A percentile compares a stretch with the other conserved stretches of the same genome.
Evolutionary conservation across 2,329 filamentous ascomycete genomes (phyloP).

Genomic region (Xylariaceae sp.): DNA sequence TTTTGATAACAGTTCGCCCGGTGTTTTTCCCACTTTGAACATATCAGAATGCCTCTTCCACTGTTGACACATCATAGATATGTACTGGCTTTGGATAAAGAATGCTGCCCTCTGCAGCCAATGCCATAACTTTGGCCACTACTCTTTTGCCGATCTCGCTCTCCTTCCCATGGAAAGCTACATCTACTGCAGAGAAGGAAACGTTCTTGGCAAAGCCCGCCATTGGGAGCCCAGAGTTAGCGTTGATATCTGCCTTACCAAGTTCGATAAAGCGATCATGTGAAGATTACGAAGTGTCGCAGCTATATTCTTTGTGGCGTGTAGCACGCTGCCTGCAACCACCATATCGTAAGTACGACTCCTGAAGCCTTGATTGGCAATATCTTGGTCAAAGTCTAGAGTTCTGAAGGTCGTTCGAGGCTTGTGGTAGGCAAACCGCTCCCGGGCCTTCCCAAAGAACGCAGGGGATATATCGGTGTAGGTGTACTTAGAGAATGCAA

Average conservation of each 20-base stretch:
- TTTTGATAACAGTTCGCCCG: background rate
- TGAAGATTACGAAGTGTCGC: slow-evolving; percentile 7
- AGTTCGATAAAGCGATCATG: slow-evolving; percentile 47
- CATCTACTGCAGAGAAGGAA: slow-evolving; percentile 31
- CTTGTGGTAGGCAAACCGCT: too few species aligned
- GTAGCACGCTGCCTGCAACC: slow-evolving; percentile 25
- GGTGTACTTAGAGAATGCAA: slow-evolving; percentile 40
- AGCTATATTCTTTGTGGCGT: slow-evolving; percentile 14
- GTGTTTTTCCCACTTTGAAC: background rate
- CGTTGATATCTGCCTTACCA: slow-evolving; percentile 42
- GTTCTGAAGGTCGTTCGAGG: too few species aligned
- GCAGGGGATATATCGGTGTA: slow-evolving; percentile 48
- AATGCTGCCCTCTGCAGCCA: too few species aligned
- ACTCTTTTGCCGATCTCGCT: too few species aligned
- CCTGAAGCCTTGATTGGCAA: slow-evolving; percentile 8
- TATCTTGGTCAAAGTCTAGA: slow-evolving; percentile 11
- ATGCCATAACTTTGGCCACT: too few species aligned
- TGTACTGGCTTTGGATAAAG: too few species aligned
- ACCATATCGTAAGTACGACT: slow-evolving; percentile 19
- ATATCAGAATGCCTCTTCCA: background rate
- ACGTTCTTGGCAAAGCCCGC: slow-evolving; percentile 41
- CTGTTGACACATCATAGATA: too few species aligned
- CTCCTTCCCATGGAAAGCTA: too few species aligned
- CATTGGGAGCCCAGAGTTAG: slow-evolving; percentile 47
- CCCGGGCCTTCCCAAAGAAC: slow-evolving; percentile 26